A percentile compares a stretch with the other conserved stretches of the same genome.
Conservation (phyloP, 1,284 basidiomycete species). For the Ceratobasidium sp. region DNA sequence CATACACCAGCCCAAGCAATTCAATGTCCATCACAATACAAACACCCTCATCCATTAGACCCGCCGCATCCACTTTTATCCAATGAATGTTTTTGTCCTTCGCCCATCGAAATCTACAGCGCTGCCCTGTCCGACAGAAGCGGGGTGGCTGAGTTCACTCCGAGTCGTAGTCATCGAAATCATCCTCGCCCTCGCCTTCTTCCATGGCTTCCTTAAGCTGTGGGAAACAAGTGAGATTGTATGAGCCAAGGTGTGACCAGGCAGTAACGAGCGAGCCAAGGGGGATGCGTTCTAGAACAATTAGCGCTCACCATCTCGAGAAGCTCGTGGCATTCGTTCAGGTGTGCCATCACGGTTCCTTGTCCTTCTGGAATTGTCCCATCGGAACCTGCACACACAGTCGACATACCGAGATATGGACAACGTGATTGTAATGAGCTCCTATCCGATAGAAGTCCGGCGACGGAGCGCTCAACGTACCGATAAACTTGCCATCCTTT, state of each 20-base stretch:
- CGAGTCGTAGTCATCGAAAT: slow-evolving; percentile 34
- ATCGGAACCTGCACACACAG: slow-evolving; percentile 54
- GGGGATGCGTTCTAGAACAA: slow-evolving; percentile 7
- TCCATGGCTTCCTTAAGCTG: slow-evolving; percentile 83
- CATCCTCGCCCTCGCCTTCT: slow-evolving; percentile 64
- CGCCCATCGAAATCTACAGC: background rate
- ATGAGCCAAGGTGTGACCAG: background rate
- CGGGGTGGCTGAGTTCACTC: slow-evolving; percentile 1
- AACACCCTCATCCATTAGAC: background rate
- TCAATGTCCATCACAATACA: background rate
- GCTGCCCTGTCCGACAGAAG: background rate
- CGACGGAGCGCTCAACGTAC: slow-evolving; percentile 47
- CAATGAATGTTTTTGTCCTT: background rate
- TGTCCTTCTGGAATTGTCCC: slow-evolving; percentile 94
- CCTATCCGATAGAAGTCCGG: slow-evolving; percentile 51
- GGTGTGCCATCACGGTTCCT: slow-evolving; percentile 93
- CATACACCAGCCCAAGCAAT: background rate
- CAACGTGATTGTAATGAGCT: slow-evolving; percentile 40
- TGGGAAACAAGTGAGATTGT: slow-evolving; percentile 1
- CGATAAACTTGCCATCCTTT: slow-evolving; percentile 91
- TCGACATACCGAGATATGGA: background rate
- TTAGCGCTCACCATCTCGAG: slow-evolving; percentile 78
- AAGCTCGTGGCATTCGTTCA: slow-evolving; percentile 96
- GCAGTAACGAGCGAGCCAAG: background rate
- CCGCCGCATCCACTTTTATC: background rate